Evolutionary conservation across 352 stramenopile species (phyloP), one percentile per base, ranked within the genome.

Genomic region (Phytopythium oedochilum): DNA sequence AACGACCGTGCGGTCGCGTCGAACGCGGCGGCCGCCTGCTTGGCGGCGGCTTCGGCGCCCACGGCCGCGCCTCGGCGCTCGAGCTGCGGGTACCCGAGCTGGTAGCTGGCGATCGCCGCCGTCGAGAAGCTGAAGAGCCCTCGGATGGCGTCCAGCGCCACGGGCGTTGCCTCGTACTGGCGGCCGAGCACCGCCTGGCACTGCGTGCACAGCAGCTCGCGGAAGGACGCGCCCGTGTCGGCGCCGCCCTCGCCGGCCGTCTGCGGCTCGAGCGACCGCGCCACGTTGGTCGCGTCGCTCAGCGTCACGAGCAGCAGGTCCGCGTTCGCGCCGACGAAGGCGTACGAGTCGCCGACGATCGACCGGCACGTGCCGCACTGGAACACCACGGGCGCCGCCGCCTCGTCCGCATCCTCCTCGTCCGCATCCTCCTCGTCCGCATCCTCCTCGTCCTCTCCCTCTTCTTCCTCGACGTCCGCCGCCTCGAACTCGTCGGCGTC

Each of bases 311-410:
- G 77, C 61, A 84, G 67, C 47, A 89, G 65, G 38, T 88, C 67
- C 9, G 79, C 70, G 15, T 79, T 94, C n/a, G 81, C 89, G 48
- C 72, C 76, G 55, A 92, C 73, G 31, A 92, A 90, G 34, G 79
- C 71, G 54, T 91, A 92, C 43, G 82, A 92, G 63, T 94, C 84
- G 20, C 82, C 83, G 25, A 94, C 86, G 51, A 94, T 91, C 28
- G 76, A 86, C 26, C 84, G 73, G 38, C 84, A 94, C 20, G 81
- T 92, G 63, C 64, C 84, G 62, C 84, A 94, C 57, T 92, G 82
- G 55, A 94, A 94, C 25, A 92, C 78, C 31, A 94, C 82, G 8
- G 86, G 82, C 18, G 75, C 78, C 40, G 78, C 60, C 18, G 70
- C 63, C n/a, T 73, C 75, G n/a, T 75, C 72, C 18, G 73, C 68